Conservation (phyloP, 495 filamentous ascomycete species). For the Xylaria castorea region DNA sequence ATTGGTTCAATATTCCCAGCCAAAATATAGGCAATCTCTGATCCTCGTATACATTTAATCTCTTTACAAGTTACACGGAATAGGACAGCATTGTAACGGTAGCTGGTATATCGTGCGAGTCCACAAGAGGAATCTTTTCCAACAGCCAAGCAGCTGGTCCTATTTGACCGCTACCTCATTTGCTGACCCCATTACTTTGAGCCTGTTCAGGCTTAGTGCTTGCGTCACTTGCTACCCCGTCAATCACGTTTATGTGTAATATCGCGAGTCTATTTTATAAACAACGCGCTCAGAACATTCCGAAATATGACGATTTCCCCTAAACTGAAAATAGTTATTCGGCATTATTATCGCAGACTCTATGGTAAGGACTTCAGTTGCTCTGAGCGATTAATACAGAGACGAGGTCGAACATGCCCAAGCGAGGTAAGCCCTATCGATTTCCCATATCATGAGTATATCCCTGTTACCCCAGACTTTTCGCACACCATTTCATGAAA, state of each 20-base stretch:
- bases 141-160: background rate
- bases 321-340: too few species aligned
- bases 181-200: background rate
- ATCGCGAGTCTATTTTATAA: background rate
- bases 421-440: background rate
- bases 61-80: slow-evolving; percentile 4
- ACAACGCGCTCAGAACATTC: background rate
- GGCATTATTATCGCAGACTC: background rate
- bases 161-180: background rate
- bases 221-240: background rate
- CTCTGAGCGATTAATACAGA: background rate
- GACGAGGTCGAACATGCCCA: background rate
- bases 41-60: slow-evolving; percentile 3
- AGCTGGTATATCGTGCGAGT: background rate
- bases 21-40: background rate
- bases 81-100: background rate
- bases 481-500: slow-evolving; percentile 16
- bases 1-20: slow-evolving; percentile 18
- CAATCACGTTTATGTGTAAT: background rate
- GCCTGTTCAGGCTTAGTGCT: background rate
- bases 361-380: background rate
- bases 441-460: background rate
- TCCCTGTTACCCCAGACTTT: slow-evolving; percentile 33
- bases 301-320: background rate
- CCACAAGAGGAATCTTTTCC: background rate